Evolutionary conservation across 441 rosid genomes (phyloP), one percentile per base, ranked within the genome.

Genomic region (Gossypium aridum): DNA sequence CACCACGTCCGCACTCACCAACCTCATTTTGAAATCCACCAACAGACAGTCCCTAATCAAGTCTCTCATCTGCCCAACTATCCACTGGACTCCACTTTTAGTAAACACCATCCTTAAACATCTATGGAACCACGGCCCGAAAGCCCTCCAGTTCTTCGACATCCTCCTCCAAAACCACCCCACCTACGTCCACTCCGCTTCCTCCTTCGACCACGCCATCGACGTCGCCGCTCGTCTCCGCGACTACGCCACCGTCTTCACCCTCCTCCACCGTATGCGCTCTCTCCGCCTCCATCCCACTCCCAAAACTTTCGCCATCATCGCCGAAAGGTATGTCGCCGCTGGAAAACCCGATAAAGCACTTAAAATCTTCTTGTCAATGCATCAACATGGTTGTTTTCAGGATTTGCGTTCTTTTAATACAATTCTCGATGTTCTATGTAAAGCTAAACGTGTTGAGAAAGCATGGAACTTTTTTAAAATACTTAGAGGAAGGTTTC

Each of bases 71-170:
- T 77, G 86, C 25, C 66, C 91, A 7, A 25, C 74, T 25, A 80
- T 89, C 70, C 79, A 74, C 0, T 94, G 96, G 96, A 88, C 87
- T 0, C 91, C 97, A 7, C 61, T 84, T 23, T 86, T 92, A 25
- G 98, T 92, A 25, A 82, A 92, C 84, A 54, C 87, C 6, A 75
- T 86, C 72, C 86, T 92, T 69, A 94, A 92, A 37, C 90, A 83
- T 45, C 87, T 92, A 34, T 94, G 97, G 99, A 88, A 92, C 73
- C 94, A 92, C 77, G 97, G 93, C 66, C 92, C 91, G 0, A 94
- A 86, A 80, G 98, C 99, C 57, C 89, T 92, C 34, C 84, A 87
- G 20, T 91, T 92, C 89, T 94, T 92, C 86, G 80, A 74, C 62
- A 66, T 87, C 78, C 87, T 94, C 71, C 78, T 82, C 55, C 82